Base-by-base conservation (phyloP, 805 yeast species). In the Scheffersomyces ergatensis region DNA sequence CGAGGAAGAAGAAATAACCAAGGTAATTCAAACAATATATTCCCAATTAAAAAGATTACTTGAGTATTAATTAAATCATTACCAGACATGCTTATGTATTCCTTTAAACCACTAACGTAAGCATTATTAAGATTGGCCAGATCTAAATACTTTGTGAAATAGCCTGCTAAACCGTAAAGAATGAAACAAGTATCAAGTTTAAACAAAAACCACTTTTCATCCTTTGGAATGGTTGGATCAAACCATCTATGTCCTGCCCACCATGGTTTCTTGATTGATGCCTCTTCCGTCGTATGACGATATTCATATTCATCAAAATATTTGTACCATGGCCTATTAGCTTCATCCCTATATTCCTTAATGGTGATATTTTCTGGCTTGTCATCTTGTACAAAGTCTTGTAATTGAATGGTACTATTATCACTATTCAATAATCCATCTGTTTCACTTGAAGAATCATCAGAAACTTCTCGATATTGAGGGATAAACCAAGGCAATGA, bases 111-210 rank as follows among this genome's bases (percentile, higher is more conserved):
- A 16, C 82, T 73, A 30, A 79, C 81, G 50, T 82, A 83, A 1
- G 89, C 89, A 51, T 82, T 80, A 45, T 72, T 74, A 40, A 78
- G 63, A 57, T 83, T 84, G 34, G 77, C 66, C 40, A 72, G 72
- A 53, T 84, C 89, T 35, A 84, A 62, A 40, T 79, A 77, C 55
- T 83, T 29, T 39, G 82, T 77, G 84, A 85, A 84, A 57, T 82
- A 82, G 1, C 77, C 52, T 50, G 58, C 48, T 42, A 65, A 47
- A 8, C 67, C 57, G 40, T 63, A 65, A 26, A 65, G 43, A 8
- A 69, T 58, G 25, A 65, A 47, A 18, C 60, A 35, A 8, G 64
- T 39, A 42, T 65, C 72, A 24, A 65, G 47, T 40, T 65, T 65
- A 35, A 60, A 17, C 18, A 65, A 54, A 21, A 65, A 51, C 19